A percentile compares a stretch with the other conserved stretches of the same genome.
Evolutionary conservation across 106 monocot species (phyloP).

Genomic region (Ottelia alismoides): DNA sequence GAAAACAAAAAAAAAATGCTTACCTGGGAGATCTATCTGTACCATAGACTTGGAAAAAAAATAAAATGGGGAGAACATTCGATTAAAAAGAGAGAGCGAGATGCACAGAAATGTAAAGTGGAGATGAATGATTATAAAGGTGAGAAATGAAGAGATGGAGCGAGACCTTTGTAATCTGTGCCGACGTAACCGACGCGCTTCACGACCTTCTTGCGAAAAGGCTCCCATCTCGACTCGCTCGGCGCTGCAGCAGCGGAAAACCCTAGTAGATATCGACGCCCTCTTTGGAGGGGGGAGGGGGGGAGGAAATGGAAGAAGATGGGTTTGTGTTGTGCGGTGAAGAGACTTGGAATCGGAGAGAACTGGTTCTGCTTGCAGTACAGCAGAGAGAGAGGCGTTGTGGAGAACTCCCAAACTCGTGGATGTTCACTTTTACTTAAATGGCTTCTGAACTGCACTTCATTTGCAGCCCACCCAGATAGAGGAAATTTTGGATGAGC

Average conservation of each 20-base stretch:
- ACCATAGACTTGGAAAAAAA: conserved; percentile 53
- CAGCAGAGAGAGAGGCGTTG: too few species aligned
- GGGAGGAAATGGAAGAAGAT: too few species aligned
- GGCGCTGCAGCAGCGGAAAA: not conserved
- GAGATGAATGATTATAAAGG: not conserved
- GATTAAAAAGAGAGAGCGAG: not conserved
- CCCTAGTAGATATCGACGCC: too few species aligned
- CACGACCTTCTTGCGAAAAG: conserved; percentile 83
- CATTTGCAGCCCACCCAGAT: too few species aligned
- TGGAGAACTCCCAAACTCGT: too few species aligned
- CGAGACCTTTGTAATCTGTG: conserved; percentile 65
- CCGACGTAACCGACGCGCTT: conserved; percentile 93
- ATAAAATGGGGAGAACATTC: conserved; percentile 1
- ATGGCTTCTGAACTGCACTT: too few species aligned
- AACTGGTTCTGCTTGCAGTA: too few species aligned
- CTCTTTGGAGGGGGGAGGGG: too few species aligned
- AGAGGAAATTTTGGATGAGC: too few species aligned
- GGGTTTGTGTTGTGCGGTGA: too few species aligned
- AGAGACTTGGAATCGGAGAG: too few species aligned
- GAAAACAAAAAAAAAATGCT: conserved; percentile 12
- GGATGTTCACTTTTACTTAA: too few species aligned
- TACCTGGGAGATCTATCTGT: conserved; percentile 65
- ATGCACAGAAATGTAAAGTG: not conserved
- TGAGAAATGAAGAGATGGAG: not conserved
- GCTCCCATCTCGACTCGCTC: conserved; percentile 39